Percentiles rank a stretch among this genome's conserved stretches.
Conservation (phyloP, 2,329 filamentous ascomycete species). For the Rhexocercosporidium sp. region DNA sequence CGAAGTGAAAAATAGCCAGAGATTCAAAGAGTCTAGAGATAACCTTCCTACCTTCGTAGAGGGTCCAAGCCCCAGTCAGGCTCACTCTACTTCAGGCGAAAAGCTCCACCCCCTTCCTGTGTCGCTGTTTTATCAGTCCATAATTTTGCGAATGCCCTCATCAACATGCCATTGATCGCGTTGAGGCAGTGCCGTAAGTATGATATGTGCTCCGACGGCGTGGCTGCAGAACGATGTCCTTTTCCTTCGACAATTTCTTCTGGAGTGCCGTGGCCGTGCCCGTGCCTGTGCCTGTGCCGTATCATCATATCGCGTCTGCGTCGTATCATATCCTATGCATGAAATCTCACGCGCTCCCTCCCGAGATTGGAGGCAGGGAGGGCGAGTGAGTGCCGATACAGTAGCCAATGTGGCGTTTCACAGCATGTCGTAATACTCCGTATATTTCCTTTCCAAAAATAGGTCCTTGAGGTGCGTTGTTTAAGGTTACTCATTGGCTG, state of each 20-base stretch:
- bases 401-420: constrained; percentile 19
- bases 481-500: not conserved
- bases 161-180: constrained; percentile 13
- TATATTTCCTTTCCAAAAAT: constrained; percentile 19
- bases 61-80: not conserved
- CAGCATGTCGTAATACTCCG: not conserved
- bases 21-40: not conserved
- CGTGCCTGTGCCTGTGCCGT: too few relatives aligned
- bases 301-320: not conserved
- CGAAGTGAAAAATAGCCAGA: not conserved
- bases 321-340: constrained; percentile 17
- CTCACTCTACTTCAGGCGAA: not conserved
- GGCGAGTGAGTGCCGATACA: constrained; percentile 9
- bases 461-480: not conserved
- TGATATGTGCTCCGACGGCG: constrained; percentile 3
- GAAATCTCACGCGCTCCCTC: constrained; percentile 15
- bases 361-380: constrained; percentile 19
- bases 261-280: not conserved
- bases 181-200: not conserved
- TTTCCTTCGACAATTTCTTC: constrained; percentile 3
- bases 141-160: constrained; percentile 2
- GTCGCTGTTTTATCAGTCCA: not conserved
- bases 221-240: constrained; percentile 11
- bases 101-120: not conserved
- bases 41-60: not conserved